Percentiles rank a stretch among this genome's conserved stretches.
phyloP scores from a whole-genome alignment of 1,139 yeast genomes.

The Suhomyces anneliseae region DNA sequence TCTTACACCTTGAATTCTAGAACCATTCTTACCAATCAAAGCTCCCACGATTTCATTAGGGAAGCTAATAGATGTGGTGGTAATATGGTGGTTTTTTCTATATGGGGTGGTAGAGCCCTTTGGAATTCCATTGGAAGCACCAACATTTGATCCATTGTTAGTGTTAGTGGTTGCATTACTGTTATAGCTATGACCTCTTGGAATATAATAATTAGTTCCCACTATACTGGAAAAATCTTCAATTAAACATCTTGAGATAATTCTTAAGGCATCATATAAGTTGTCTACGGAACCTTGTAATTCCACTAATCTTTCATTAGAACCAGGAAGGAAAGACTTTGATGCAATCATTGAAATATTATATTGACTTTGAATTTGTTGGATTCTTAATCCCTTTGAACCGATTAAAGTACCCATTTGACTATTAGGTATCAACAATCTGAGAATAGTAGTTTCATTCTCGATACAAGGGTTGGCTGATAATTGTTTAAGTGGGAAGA shows the following conservation, averaged over 20 bases:
- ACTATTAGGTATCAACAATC: slow-evolving; percentile 77
- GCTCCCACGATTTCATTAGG: slow-evolving; percentile 91
- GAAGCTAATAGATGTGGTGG: slow-evolving; percentile 33
- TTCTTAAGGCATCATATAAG: slow-evolving; percentile 57
- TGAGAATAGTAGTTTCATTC: slow-evolving; percentile 56
- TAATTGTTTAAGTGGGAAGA: slow-evolving; percentile 64
- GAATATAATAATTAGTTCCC: slow-evolving; percentile 66
- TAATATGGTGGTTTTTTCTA: slow-evolving; percentile 10
- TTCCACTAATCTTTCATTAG: slow-evolving; percentile 87
- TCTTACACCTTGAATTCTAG: slow-evolving; percentile 84
- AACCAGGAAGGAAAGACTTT: slow-evolving; percentile 77
- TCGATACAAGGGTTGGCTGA: slow-evolving; percentile 50
- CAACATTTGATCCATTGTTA: not conserved
- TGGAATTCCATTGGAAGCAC: slow-evolving; percentile 9
- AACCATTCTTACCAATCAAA: slow-evolving; percentile 82
- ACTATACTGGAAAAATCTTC: slow-evolving; percentile 70
- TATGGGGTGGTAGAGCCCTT: slow-evolving; percentile 21
- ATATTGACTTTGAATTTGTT: slow-evolving; percentile 69
- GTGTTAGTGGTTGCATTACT: not conserved
- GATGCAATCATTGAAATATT: slow-evolving; percentile 85
- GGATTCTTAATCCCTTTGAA: slow-evolving; percentile 78
- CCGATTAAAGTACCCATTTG: slow-evolving; percentile 94
- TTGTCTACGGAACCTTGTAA: slow-evolving; percentile 77
- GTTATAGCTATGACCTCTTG: slow-evolving; percentile 40
- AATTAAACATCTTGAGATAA: slow-evolving; percentile 70